phyloP scores from a whole-genome alignment of 2,329 filamentous ascomycete species.

The Penicillium hesseltinei region DNA sequence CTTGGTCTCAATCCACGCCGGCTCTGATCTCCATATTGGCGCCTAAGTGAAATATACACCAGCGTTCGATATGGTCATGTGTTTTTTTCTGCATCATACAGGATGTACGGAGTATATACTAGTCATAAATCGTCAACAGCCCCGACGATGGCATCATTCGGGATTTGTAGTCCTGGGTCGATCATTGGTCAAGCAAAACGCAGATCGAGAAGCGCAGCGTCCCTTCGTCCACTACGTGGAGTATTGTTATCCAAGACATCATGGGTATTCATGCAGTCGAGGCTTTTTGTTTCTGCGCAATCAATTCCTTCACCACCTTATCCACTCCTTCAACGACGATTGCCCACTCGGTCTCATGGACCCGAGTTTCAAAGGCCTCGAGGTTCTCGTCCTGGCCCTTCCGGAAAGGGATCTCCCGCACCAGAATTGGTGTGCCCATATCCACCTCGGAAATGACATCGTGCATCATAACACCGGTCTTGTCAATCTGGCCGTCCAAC shows the following conservation, averaged over 20 bases:
- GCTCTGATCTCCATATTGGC: background rate
- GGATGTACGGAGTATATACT: constrained; percentile 3
- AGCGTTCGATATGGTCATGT: background rate
- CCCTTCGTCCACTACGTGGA: background rate
- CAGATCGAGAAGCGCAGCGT: background rate
- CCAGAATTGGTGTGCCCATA: constrained; percentile 70
- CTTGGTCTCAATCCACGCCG: background rate
- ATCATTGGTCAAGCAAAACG: background rate
- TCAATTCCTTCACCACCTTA: constrained; percentile 35
- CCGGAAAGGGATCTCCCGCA: constrained; percentile 64
- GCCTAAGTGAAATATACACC: background rate
- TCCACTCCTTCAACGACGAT: constrained; percentile 71
- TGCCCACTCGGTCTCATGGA: constrained; percentile 74
- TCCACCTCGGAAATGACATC: constrained; percentile 80
- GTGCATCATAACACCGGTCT: constrained; percentile 84
- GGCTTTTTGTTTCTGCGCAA: constrained; percentile 20
- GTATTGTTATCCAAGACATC: background rate
- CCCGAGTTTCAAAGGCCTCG: constrained; percentile 65
- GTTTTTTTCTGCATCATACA: constrained; percentile 15
- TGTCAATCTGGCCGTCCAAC: constrained; percentile 62
- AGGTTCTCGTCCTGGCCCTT: constrained; percentile 61
- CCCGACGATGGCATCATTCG: constrained; percentile 3
- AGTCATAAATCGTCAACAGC: constrained; percentile 26
- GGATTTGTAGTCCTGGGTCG: background rate
- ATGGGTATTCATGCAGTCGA: constrained; percentile 5